Evolutionary conservation across 1,139 yeast species (phyloP), one percentile per base, ranked within the genome.

Genomic region (Pichia sorboxylosa): DNA sequence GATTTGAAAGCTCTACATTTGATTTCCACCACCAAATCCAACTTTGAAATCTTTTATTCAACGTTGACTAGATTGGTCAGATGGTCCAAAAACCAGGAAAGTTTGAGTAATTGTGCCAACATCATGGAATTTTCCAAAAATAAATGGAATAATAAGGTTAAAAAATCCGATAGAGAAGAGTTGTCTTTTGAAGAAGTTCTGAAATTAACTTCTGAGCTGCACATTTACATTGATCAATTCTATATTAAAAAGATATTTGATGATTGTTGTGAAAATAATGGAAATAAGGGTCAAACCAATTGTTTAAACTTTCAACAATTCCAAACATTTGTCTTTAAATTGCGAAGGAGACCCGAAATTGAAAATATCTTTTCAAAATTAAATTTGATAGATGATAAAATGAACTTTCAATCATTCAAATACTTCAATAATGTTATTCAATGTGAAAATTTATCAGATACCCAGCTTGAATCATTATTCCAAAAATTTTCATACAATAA

Each of bases 101-200:
- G 34, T 28, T 29, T 37, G 19, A 24, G 31, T 10, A 33, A 31
- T 25, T 37, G 40, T 18, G 72, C 78, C 0, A 72, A 73, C 32
- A 69, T 64, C 29, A 63, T 61, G 34, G 64, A 46, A 1, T 44
- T 75, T 45, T 74, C 76, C 4, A 59, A 59, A 43, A 56, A 73
- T 45, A 66, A 75, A 60, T 64, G 80, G 79, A 54, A 69, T 44
- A 55, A 65, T 51, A 58, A 68, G 47, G 58, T 62, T 26, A 49
- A 68, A 43, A 54, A 54, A 10, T 17, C 22, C 6, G 27, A 34
- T 26, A 13, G 37, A 5, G 19, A 37, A 17, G 6, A 5, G 8
- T 54, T 85, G n/a, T 57, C 73, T 0, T 79, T 81, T 48, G 71
- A 69, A 8, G 92, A 83, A 38, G 76, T 85, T 5, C 55, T 73